Evolutionary conservation across 2,329 filamentous ascomycete species (phyloP).

Genomic region (Cytospora piceicola): DNA sequence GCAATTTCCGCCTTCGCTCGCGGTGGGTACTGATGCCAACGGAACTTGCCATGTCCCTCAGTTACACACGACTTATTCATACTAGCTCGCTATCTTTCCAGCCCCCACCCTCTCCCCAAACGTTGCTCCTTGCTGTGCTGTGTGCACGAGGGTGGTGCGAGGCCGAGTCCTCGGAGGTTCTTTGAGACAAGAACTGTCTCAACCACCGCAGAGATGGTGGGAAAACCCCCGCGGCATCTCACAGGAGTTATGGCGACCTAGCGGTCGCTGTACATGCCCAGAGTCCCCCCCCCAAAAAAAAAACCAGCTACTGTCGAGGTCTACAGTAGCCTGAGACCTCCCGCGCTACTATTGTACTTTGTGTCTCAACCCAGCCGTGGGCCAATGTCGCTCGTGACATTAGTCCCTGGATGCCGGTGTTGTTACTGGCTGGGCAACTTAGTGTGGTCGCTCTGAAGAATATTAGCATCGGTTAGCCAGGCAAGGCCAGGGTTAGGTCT

Average conservation of each 20-base stretch:
- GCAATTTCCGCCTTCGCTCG: neutral
- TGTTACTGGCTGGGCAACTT: neutral
- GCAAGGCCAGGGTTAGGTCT: neutral
- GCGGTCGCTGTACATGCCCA: slow-evolving; percentile 15
- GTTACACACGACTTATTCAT: slow-evolving; percentile 26
- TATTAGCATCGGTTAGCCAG: neutral
- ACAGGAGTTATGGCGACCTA: slow-evolving; percentile 11
- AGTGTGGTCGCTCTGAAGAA: neutral
- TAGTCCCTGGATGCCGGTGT: neutral
- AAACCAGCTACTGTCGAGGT: neutral
- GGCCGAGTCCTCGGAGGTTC: slow-evolving; percentile 9
- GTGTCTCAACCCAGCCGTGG: slow-evolving; percentile 16
- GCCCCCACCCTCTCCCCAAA: neutral
- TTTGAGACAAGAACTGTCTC: slow-evolving; percentile 21
- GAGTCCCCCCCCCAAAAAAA: neutral
- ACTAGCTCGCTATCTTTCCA: neutral
- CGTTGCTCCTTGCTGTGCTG: neutral
- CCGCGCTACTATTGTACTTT: slow-evolving; percentile 10
- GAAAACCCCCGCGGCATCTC: slow-evolving; percentile 1
- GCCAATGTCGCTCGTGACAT: neutral
- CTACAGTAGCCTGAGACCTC: slow-evolving; percentile 3
- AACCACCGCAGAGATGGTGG: neutral
- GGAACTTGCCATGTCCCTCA: slow-evolving; percentile 6
- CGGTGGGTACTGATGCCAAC: neutral
- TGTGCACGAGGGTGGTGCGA: neutral